Conservation (phyloP, 768 basidiomycete species). For the Boletus vinaceobasis region DNA sequence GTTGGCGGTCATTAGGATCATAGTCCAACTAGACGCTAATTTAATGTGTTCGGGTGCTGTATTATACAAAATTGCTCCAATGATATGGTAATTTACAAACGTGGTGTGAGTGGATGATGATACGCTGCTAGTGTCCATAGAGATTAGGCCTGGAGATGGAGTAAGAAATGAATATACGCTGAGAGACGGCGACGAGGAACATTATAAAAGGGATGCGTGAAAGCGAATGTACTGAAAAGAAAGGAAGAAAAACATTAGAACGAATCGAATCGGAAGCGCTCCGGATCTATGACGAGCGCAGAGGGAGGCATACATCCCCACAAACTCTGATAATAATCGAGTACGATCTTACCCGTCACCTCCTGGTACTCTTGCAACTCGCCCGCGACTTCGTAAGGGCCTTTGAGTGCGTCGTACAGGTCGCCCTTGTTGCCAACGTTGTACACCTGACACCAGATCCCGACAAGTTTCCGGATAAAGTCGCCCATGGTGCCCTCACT, state of each 20-base stretch:
- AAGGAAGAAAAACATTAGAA: neutral
- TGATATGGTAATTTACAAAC: neutral
- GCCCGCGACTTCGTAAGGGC: conserved; percentile 21
- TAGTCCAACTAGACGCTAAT: neutral
- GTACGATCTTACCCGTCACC: conserved; percentile 8
- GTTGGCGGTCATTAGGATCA: neutral
- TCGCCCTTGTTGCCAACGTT: conserved; percentile 16
- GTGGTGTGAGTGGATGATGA: neutral
- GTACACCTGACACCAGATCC: conserved; percentile 30
- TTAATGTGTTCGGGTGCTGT: neutral
- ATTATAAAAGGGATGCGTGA: neutral
- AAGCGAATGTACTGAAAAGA: neutral
- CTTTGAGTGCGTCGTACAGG: conserved; percentile 20
- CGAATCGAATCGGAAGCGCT: conserved; percentile 2
- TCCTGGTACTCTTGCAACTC: conserved; percentile 24
- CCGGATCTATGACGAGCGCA: conserved; percentile 3
- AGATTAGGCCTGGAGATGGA: neutral
- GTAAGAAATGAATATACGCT: neutral
- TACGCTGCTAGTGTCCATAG: neutral
- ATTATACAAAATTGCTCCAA: conserved; percentile 2
- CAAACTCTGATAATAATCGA: conserved; percentile 20
- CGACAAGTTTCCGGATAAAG: conserved; percentile 27
- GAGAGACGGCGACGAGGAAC: neutral
- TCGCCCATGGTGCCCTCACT: conserved; percentile 28
- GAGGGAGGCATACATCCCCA: conserved; percentile 24